Base-by-base conservation (phyloP, 495 filamentous ascomycete genomes). In the Podospora sp. region DNA sequence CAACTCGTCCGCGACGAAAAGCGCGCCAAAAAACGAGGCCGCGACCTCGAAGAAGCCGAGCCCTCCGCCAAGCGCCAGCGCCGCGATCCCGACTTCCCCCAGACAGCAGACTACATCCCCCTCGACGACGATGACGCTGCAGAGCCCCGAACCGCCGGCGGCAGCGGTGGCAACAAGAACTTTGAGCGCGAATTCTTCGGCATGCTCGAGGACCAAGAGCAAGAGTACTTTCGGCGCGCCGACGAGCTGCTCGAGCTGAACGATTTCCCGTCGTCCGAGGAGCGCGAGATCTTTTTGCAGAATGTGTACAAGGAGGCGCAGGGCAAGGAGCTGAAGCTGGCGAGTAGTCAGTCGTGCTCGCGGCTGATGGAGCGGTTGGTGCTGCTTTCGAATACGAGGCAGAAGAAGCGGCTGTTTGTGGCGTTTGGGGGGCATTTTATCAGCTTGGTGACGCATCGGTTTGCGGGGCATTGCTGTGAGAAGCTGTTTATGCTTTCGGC, bases 381-480 rank as follows among this genome's bases (percentile, higher is more conserved):
- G 65, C 79, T 92, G 49, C 81, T 96, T 71, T 94, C 93, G 36
- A 89, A 88, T 59, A 84, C 89, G 53, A 80, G 79, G 33, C 96
- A 99, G 78, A 87, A 97, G 69, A 96, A 96, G 79, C 83, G 82
- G 55, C 76, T 98, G 26, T 97, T 97, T 76, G 84, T 84, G 64
- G 90, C 90, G 56, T 97, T 98, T 73, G 86, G 83, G 51, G 90
- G 91, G n/a, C 90, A 98, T 72, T 97, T 97, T 78, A 76, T 96
- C 60, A 87, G 92, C 71, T 84, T 97, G 29, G 87, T 97, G 24
- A 93, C 95, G 72, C 95, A 99, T 77, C 90, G 94, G 27, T 99
- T 99, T 74, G 95, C 95, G 4, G 92, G 92, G 61, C 95, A 99
- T 79, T 98, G 94, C 75, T 97, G 94, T 77, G 95, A 99, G 80